A percentile compares a stretch with the other conserved stretches of the same genome.
Conservation (phyloP, 2,329 filamentous ascomycete genomes). For the Penicillium crustosum region DNA sequence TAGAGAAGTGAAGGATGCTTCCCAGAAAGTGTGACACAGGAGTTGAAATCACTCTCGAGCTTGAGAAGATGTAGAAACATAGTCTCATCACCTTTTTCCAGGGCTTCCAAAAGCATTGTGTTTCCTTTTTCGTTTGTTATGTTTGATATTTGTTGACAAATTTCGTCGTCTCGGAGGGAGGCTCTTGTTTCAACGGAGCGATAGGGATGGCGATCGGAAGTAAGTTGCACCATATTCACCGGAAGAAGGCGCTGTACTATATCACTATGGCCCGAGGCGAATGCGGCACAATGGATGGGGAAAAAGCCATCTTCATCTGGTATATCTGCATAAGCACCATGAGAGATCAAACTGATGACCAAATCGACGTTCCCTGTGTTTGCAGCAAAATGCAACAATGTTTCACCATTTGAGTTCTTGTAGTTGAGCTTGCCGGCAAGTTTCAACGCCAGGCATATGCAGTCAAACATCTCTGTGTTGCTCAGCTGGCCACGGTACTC, state of each 20-base stretch:
- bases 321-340: neutral
- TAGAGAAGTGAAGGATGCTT: neutral
- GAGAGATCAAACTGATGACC: neutral
- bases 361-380: neutral
- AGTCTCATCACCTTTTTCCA: neutral
- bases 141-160: neutral
- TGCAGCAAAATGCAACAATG: neutral
- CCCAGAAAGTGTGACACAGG: neutral
- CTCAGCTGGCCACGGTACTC: neutral
- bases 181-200: neutral
- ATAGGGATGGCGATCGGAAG: neutral
- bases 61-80: neutral
- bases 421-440: neutral
- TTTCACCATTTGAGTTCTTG: neutral
- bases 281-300: neutral
- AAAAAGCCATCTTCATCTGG: neutral
- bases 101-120: neutral
- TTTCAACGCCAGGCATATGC: neutral
- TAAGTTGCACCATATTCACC: neutral
- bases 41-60: neutral
- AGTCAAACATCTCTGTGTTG: neutral
- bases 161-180: neutral
- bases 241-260: neutral
- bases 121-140: neutral
- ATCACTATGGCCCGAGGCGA: neutral